A percentile compares a stretch with the other conserved stretches of the same genome.
These are phyloP conservation scores for Stentor roeselii DNA, from an alignment of 73 alveolate genomes.

Conservation along the genomic window DNA sequence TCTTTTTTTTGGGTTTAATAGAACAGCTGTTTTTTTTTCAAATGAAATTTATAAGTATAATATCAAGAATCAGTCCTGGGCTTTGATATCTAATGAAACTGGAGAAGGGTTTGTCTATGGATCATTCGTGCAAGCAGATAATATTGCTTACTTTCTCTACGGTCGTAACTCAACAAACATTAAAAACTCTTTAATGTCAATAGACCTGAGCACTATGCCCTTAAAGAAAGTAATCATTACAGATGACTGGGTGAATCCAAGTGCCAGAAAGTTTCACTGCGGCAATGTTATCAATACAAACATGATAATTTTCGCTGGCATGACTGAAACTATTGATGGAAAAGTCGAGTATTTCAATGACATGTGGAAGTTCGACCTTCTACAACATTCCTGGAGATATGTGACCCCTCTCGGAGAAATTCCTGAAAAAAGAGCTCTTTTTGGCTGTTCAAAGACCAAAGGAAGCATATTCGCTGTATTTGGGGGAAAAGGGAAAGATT, in stretches of 20 bases:
- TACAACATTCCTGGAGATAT: not conserved
- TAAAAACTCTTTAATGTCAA: not conserved
- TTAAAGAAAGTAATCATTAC: not conserved
- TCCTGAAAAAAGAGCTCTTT: not conserved
- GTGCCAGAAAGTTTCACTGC: not conserved
- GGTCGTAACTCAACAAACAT: not conserved
- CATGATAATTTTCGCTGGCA: not conserved
- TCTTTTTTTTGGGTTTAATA: too few relatives aligned
- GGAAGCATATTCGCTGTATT: not conserved
- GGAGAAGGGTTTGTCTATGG: too few relatives aligned
- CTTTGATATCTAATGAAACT: too few relatives aligned
- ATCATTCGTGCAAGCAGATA: too few relatives aligned
- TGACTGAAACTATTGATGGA: not conserved
- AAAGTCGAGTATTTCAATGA: not conserved
- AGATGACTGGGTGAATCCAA: not conserved
- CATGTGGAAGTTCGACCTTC: not conserved
- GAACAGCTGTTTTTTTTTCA: too few relatives aligned
- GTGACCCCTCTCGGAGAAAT: not conserved
- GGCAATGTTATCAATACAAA: not conserved
- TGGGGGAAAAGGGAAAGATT: not conserved
- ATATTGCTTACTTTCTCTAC: too few relatives aligned
- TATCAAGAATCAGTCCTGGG: too few relatives aligned
- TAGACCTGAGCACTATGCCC: not conserved
- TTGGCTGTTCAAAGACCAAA: not conserved
- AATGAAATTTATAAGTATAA: too few relatives aligned